These are phyloP conservation scores for Simplicillium aogashimaense DNA, from an alignment of 2,329 filamentous ascomycete species.

Conservation along the genomic window DNA sequence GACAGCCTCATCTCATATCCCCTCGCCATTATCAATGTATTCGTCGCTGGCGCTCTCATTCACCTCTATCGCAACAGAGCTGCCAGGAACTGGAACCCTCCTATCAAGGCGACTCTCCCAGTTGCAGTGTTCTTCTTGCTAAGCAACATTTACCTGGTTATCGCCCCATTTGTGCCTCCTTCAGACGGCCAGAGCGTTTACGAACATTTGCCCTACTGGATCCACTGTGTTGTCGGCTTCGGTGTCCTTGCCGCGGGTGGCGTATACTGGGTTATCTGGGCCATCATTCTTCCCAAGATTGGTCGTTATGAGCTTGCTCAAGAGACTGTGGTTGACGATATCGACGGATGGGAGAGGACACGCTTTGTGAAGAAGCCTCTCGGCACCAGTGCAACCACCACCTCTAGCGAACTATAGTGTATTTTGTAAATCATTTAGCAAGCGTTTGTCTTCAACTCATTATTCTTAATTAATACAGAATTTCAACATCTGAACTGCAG, in stretches of 20 bases:
- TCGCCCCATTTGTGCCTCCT: slow-evolving; percentile 49
- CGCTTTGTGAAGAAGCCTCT: slow-evolving; percentile 37
- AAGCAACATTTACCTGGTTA: slow-evolving; percentile 50
- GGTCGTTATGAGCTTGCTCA: slow-evolving; percentile 46
- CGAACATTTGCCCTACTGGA: slow-evolving; percentile 43
- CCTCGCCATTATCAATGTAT: slow-evolving; percentile 46
- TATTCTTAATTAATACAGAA: not conserved
- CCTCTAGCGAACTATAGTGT: slow-evolving; percentile 1
- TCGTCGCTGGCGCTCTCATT: slow-evolving; percentile 42
- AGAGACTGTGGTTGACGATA: slow-evolving; percentile 40
- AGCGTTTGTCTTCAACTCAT: not conserved
- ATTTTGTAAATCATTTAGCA: not conserved
- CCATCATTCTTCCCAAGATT: slow-evolving; percentile 38
- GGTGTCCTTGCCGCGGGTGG: slow-evolving; percentile 41
- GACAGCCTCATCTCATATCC: slow-evolving; percentile 53
- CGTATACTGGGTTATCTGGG: slow-evolving; percentile 48
- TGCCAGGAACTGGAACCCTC: slow-evolving; percentile 40
- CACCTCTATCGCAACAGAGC: slow-evolving; percentile 41
- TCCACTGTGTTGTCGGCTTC: slow-evolving; percentile 48
- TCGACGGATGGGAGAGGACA: slow-evolving; percentile 54
- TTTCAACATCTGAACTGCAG: no score
- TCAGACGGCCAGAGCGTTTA: slow-evolving; percentile 41
- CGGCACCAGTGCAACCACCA: not conserved
- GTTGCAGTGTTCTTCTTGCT: slow-evolving; percentile 48
- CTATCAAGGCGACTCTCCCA: slow-evolving; percentile 43